phyloP scores from a whole-genome alignment of 345 rosid genomes.

The Dipteronia sinensis region DNA sequence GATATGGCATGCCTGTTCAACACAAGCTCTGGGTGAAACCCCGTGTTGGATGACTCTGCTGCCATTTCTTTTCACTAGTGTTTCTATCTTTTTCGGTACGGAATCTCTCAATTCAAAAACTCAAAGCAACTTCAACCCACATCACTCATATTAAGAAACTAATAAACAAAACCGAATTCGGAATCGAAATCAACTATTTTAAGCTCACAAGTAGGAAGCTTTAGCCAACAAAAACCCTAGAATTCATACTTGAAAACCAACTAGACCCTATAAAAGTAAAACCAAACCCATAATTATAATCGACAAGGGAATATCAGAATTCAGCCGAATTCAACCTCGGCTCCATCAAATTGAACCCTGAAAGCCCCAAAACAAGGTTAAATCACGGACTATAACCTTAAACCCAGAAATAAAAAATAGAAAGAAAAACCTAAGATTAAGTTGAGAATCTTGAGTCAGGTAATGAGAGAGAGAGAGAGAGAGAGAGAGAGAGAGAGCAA shows the following conservation, averaged over 20 bases:
- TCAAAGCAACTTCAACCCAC: background rate
- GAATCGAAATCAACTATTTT: too few species aligned
- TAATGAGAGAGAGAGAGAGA: background rate
- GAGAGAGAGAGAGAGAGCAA: background rate
- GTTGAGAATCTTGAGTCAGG: background rate
- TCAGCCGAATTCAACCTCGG: background rate
- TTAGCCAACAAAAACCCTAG: conserved; percentile 12
- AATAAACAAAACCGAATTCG: too few species aligned
- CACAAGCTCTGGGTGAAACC: conserved; percentile 40
- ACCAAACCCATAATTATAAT: background rate
- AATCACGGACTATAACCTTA: too few species aligned
- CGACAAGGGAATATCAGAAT: background rate
- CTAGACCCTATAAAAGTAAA: background rate
- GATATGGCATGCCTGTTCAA: conserved; percentile 54
- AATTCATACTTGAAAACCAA: background rate
- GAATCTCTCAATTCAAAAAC: background rate
- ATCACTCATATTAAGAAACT: too few species aligned
- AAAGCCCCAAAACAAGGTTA: background rate
- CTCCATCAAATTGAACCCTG: background rate
- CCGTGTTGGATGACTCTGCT: conserved; percentile 53
- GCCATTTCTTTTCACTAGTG: conserved; percentile 44
- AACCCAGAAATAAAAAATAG: background rate
- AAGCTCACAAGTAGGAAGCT: background rate
- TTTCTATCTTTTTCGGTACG: too few species aligned
- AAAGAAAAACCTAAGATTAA: background rate